Percentiles rank a stretch among this genome's conserved stretches.
phyloP scores from a whole-genome alignment of 805 yeast genomes.

The Candida taoyuanica region DNA sequence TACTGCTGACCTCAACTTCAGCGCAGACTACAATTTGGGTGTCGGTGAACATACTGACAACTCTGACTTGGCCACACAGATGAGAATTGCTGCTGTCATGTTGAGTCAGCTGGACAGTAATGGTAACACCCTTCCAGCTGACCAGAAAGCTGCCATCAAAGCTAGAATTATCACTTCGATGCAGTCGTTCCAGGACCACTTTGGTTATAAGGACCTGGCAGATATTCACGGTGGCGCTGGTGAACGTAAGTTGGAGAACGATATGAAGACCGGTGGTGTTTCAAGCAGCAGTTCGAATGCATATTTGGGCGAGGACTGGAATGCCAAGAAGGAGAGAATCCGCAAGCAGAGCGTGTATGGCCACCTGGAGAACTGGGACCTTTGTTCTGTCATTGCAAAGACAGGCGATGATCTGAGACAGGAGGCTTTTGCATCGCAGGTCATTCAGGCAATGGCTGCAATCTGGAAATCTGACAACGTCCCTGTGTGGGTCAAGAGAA shows the following conservation, averaged over 20 bases:
- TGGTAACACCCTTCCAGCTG: conserved; percentile 45
- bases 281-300: conserved; percentile 37
- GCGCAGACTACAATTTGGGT: conserved; percentile 28
- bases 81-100: conserved; percentile 96
- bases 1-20: conserved; percentile 35
- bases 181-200: conserved; percentile 71
- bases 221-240: conserved; percentile 72
- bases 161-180: conserved; percentile 64
- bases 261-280: conserved; percentile 78
- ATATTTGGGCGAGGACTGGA: conserved; percentile 92
- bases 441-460: conserved; percentile 80
- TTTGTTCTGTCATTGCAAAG: conserved; percentile 92
- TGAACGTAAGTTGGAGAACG: conserved; percentile 87
- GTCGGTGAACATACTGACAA: conserved; percentile 17
- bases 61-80: conserved; percentile 70
- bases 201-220: conserved; percentile 46
- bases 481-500: conserved; percentile 85
- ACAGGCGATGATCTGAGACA: conserved; percentile 95
- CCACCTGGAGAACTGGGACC: conserved; percentile 86
- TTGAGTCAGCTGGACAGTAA: conserved; percentile 78
- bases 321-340: conserved; percentile 72
- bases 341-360: conserved; percentile 77
- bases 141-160: conserved; percentile 64
- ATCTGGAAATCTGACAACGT: conserved; percentile 72
- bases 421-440: conserved; percentile 96